Conservation (phyloP, 2,329 filamentous ascomycete species). For the Zarea fungicola region DNA sequence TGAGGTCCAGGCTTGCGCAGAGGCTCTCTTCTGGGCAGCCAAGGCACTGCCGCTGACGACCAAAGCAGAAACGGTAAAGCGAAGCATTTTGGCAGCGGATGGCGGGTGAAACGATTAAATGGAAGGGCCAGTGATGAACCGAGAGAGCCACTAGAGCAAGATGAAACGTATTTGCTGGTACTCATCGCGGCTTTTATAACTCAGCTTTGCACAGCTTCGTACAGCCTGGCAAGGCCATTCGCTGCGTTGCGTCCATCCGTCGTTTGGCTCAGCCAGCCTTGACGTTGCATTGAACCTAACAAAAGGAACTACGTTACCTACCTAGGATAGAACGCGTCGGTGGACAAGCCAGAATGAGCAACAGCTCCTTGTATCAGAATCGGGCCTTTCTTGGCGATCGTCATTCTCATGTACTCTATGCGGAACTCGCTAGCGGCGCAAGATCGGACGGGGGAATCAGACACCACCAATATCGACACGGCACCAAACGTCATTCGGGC, state of each 20-base stretch:
- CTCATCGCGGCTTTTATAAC: too few relatives aligned
- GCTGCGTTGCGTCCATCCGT: too few relatives aligned
- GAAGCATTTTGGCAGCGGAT: background rate
- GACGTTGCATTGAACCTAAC: too few relatives aligned
- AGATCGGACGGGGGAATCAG: background rate
- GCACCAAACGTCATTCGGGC: background rate
- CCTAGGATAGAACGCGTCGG: too few relatives aligned
- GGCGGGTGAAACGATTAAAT: background rate
- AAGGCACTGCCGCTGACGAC: background rate
- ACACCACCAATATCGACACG: background rate
- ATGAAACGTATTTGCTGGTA: too few relatives aligned
- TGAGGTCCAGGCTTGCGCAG: conserved; percentile 22
- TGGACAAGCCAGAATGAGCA: too few relatives aligned
- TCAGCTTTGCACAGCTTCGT: too few relatives aligned
- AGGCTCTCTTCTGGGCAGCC: background rate
- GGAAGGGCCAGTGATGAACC: background rate
- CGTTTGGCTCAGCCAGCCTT: too few relatives aligned
- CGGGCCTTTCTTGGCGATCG: too few relatives aligned
- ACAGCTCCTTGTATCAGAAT: background rate
- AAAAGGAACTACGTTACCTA: too few relatives aligned
- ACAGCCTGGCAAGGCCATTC: background rate
- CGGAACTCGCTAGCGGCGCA: background rate
- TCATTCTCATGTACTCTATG: background rate
- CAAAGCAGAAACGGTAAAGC: background rate
- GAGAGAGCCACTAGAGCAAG: too few relatives aligned